Evolutionary conservation across 1,284 basidiomycete genomes (phyloP).

Genomic region (Cystobasidium slooffiae): DNA sequence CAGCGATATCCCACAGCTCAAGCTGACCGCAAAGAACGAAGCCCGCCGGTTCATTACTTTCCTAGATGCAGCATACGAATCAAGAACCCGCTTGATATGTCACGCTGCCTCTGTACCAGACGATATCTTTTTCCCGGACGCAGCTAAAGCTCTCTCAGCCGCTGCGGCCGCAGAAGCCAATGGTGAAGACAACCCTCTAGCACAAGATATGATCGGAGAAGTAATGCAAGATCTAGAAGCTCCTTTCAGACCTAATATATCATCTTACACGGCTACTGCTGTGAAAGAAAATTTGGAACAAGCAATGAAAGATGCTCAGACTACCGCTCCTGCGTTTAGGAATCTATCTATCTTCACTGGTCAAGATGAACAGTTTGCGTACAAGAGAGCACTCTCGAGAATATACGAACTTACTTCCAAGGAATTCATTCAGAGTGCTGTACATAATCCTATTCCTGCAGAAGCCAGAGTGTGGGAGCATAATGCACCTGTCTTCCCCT

Average conservation of each 20-base stretch:
- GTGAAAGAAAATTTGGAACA: slow-evolving; percentile 38
- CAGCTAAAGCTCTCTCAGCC: slow-evolving; percentile 31
- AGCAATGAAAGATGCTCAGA: slow-evolving; percentile 37
- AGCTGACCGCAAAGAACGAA: slow-evolving; percentile 69
- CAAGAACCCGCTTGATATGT: slow-evolving; percentile 51
- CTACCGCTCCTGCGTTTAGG: slow-evolving; percentile 57
- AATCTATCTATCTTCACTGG: slow-evolving; percentile 69
- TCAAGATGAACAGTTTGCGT: slow-evolving; percentile 50
- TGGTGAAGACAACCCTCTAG: slow-evolving; percentile 47
- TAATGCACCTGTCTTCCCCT: neutral
- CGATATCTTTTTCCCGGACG: slow-evolving; percentile 56
- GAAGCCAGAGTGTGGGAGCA: slow-evolving; percentile 43
- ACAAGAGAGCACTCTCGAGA: slow-evolving; percentile 68
- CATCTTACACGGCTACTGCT: slow-evolving; percentile 47
- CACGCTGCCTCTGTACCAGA: slow-evolving; percentile 58
- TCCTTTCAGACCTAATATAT: slow-evolving; percentile 53
- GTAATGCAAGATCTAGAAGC: slow-evolving; percentile 52
- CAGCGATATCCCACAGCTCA: slow-evolving; percentile 66
- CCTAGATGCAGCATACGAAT: slow-evolving; percentile 66
- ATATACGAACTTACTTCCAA: slow-evolving; percentile 69
- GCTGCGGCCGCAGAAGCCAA: slow-evolving; percentile 2
- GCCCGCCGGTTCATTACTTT: slow-evolving; percentile 72
- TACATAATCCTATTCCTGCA: slow-evolving; percentile 38
- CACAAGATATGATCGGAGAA: slow-evolving; percentile 52
- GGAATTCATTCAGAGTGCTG: slow-evolving; percentile 57